Evolutionary conservation across 2,329 filamentous ascomycete species (phyloP), one percentile per base, ranked within the genome.

Genomic region (Phyllosticta citriasiana): DNA sequence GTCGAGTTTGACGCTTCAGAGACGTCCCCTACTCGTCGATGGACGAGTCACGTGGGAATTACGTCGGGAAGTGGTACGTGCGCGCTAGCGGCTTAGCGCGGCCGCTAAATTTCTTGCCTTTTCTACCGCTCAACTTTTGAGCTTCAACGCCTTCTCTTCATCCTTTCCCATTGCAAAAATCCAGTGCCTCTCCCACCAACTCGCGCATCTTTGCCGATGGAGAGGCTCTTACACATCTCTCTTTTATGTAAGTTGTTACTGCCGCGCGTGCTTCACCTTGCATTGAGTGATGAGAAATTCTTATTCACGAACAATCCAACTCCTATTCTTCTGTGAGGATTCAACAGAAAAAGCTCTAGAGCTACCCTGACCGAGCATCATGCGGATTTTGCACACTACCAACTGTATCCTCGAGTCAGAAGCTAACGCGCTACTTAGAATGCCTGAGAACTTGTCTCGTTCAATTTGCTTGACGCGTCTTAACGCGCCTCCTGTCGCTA

Each of bases 261-360:
- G 4, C 16, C 16, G 14, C 33, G 33, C 8, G 19, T 19, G 16
- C 19, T 25, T 9, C 33, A 10, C 52, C 19, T 27, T n/a, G 56
- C 60, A 40, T 51, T 25, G 50, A 57, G 53, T 62, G 60, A 62
- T 62, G 55, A 62, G 55, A 62, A 54, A 57, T 53, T 58, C 60
- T 57, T 55, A 52, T 57, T 33, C 55, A 62, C 16, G 56, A 52
- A 62, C 58, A 60, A 60, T 52, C 80, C 80, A 83, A 82, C 73
- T 78, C 81, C 81, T 79, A 83, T 74, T 70, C 69, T 66, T 73
- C 74, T 70, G 82, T 80, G 78, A 78, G 80, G 80, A 81, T 70
- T 70, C 69, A 66, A 65, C 7, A 70, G 69, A 51, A 54, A 52
- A 68, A 68, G 76, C 76, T 82, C 75, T 81, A 82, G 76, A 80